Conservation (phyloP, 2,329 filamentous ascomycete species). For the Paraconiothyrium sp. region DNA sequence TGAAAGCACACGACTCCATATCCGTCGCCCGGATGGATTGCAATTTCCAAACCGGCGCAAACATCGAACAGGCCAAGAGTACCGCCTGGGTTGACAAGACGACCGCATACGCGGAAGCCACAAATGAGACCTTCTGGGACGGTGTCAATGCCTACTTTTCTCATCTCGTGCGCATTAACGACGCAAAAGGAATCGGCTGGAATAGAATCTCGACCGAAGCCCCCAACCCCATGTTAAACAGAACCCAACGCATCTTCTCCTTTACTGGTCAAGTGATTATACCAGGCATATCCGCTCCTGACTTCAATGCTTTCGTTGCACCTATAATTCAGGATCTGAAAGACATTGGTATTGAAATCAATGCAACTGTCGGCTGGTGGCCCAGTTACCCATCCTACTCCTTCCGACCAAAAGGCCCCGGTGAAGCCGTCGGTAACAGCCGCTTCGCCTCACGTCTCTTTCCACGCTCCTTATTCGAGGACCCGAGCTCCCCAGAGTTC, state of each 20-base stretch:
- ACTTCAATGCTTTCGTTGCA: constrained; percentile 29
- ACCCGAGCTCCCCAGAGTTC: constrained; percentile 28
- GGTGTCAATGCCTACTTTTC: constrained; percentile 33
- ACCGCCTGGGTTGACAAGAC: constrained; percentile 29
- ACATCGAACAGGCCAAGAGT: not conserved
- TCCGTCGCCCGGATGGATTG: constrained; percentile 39
- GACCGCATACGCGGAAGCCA: constrained; percentile 25
- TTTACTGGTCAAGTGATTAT: constrained; percentile 31
- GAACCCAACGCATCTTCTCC: constrained; percentile 23
- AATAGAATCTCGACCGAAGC: constrained; percentile 30
- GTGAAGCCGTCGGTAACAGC: constrained; percentile 25
- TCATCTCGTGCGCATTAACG: constrained; percentile 33
- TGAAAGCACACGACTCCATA: constrained; percentile 38
- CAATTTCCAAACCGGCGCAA: constrained; percentile 31
- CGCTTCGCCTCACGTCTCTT: constrained; percentile 45
- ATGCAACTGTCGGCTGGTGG: constrained; percentile 30
- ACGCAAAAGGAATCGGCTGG: constrained; percentile 37
- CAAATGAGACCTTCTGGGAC: constrained; percentile 39
- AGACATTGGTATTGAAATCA: constrained; percentile 27
- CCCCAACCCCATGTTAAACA: constrained; percentile 15
- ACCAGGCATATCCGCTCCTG: constrained; percentile 24
- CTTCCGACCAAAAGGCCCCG: constrained; percentile 29
- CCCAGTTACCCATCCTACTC: constrained; percentile 30
- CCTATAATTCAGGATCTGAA: constrained; percentile 34
- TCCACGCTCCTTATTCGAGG: constrained; percentile 38